Percentiles rank a stretch among this genome's conserved stretches.
phyloP scores from a whole-genome alignment of 257 asterid genomes.

The Osmanthus fragrans region DNA sequence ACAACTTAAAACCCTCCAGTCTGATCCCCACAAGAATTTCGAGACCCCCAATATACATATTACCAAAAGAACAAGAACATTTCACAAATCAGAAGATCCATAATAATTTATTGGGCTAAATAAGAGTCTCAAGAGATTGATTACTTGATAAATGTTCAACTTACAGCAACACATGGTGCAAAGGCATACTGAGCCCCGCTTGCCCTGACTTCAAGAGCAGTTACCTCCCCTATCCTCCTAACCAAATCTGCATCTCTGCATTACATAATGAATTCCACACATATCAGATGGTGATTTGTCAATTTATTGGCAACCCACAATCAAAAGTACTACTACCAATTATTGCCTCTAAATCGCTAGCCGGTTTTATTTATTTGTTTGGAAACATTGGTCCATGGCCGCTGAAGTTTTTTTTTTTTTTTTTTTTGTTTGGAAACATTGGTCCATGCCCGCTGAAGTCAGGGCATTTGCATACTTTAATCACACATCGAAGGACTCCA shows the following conservation, averaged over 20 bases:
- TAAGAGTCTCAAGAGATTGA: neutral
- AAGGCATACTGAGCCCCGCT: slow-evolving; percentile 84
- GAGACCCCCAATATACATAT: neutral
- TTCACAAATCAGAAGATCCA: neutral
- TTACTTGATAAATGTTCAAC: slow-evolving; percentile 23
- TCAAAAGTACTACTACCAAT: neutral
- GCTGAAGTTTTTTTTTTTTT: neutral
- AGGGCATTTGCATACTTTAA: neutral
- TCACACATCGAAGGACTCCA: too few relatives aligned
- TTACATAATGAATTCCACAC: neutral
- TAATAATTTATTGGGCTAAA: neutral
- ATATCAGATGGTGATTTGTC: neutral
- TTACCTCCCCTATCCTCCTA: slow-evolving; percentile 76
- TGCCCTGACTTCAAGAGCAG: slow-evolving; percentile 96
- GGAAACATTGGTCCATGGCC: neutral
- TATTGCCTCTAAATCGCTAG: neutral
- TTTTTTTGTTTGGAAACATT: neutral
- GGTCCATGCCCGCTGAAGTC: neutral
- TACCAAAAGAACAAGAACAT: neutral
- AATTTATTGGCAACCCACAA: neutral
- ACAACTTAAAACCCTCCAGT: neutral
- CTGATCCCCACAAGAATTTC: neutral
- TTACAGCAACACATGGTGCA: slow-evolving; percentile 98
- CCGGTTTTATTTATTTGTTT: neutral
- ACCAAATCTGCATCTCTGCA: slow-evolving; percentile 63